Evolutionary conservation across 805 yeast genomes (phyloP), one percentile per base, ranked within the genome.

Genomic region (Saccharomycopsis sp.): DNA sequence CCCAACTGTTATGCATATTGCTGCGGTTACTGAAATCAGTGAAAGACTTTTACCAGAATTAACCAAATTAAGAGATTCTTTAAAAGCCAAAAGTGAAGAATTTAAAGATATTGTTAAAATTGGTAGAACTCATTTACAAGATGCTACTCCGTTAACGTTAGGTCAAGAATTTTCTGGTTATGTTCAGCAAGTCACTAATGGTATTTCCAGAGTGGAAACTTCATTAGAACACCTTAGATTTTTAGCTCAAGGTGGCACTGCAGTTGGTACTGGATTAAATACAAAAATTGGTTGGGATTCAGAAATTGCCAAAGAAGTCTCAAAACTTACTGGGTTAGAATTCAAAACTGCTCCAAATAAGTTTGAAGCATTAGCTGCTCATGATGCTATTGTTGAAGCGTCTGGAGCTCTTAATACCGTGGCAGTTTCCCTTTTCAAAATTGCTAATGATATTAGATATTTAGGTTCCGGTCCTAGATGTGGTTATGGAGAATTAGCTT

Each of bases 1-100:
- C 83, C 98, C 98, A 52, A 88, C 98, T 28, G 98, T 89, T 42
- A 92, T 92, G 98, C 98, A 92, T 69, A 89, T 92, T 64, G 96
- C 98, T 42, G 96, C 97, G 15, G 96, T 88, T 49, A 74, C 82
- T 32, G 95, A 89, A 68, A 83, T 89, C 65, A 66, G 79, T 40
- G 56, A 72, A 58, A 67, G 70, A 31, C 72, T 92, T 61, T 52
- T 89, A 39, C 98, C 98, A 14, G 84, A 86, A 57, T 70, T 92
- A 58, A 69, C 73, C 44, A 69, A 66, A 33, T 76, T 92, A 56
- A 83, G 83, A 62, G 82, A 79, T 56, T 70, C 95, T n/a, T 67
- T 92, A 50, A 71, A 73, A 37, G 69, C 60, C 46, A 92, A 92
- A 69, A 58, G 87, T 28, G 76, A 81, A 28, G 96, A 88, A 70